Evolutionary conservation across 306 rosid species (phyloP).

Genomic region (Castanospermum australe): DNA sequence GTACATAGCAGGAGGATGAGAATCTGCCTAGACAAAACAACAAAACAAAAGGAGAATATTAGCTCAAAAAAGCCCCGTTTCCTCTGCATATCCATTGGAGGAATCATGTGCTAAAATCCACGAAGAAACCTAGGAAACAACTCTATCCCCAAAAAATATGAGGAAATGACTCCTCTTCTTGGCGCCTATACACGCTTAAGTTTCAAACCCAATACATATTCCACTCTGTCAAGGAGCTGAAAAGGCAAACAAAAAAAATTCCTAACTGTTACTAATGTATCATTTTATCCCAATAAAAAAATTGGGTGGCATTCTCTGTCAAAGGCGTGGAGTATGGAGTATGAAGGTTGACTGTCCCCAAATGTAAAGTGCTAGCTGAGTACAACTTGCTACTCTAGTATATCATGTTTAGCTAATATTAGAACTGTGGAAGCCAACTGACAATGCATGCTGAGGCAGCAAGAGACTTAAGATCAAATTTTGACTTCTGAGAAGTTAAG

Average conservation of each 20-base stretch:
- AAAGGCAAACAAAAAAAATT: background rate
- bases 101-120: background rate
- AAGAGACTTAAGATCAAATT: constrained; percentile 23
- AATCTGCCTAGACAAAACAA: background rate
- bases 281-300: background rate
- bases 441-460: constrained; percentile 11
- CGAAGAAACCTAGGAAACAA: no score
- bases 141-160: no score
- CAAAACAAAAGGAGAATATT: background rate
- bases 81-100: background rate
- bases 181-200: background rate
- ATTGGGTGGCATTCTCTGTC: background rate
- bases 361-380: background rate
- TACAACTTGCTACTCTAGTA: background rate
- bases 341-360: background rate
- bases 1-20: background rate
- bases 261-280: background rate
- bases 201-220: background rate
- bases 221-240: background rate
- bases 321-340: background rate
- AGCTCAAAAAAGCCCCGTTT: background rate
- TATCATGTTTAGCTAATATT: constrained; percentile 1
- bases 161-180: no score
- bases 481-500: constrained; percentile 10
- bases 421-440: constrained; percentile 2